These are phyloP conservation scores for Hymenoscyphus linearis DNA, from an alignment of 2,329 filamentous ascomycete species.

Conservation along the genomic window DNA sequence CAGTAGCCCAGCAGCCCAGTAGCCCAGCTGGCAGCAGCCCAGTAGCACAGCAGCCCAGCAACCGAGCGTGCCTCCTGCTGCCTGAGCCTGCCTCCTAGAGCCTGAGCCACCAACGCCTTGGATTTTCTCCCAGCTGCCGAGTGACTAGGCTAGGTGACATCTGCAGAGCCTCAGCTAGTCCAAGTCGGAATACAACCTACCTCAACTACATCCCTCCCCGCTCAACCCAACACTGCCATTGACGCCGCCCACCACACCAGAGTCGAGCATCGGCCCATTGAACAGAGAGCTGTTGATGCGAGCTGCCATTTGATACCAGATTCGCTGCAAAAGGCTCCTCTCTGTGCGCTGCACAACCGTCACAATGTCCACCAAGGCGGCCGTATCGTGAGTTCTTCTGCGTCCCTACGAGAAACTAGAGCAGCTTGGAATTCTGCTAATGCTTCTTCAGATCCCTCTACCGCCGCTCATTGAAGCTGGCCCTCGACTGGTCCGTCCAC, in stretches of 20 bases:
- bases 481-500: constrained; percentile 93
- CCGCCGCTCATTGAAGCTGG: constrained; percentile 84
- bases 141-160: not conserved
- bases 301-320: not conserved
- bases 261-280: not conserved
- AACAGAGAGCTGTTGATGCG: not conserved
- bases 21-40: too few relatives aligned
- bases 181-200: not conserved
- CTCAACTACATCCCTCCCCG: not conserved
- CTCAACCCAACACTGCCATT: not conserved
- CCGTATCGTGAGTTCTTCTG: constrained; percentile 28
- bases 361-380: constrained; percentile 33
- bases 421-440: constrained; percentile 12
- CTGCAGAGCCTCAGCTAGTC: not conserved
- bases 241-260: not conserved
- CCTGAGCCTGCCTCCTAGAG: too few relatives aligned
- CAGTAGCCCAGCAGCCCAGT: too few relatives aligned
- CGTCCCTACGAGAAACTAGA: not conserved
- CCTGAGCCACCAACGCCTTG: not conserved
- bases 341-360: not conserved
- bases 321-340: not conserved
- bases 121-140: not conserved
- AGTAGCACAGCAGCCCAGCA: too few relatives aligned
- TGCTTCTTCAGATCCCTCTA: constrained; percentile 62
- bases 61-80: not conserved